Base-by-base conservation (phyloP, 768 basidiomycete species). In the Pisolithus microcarpus region DNA sequence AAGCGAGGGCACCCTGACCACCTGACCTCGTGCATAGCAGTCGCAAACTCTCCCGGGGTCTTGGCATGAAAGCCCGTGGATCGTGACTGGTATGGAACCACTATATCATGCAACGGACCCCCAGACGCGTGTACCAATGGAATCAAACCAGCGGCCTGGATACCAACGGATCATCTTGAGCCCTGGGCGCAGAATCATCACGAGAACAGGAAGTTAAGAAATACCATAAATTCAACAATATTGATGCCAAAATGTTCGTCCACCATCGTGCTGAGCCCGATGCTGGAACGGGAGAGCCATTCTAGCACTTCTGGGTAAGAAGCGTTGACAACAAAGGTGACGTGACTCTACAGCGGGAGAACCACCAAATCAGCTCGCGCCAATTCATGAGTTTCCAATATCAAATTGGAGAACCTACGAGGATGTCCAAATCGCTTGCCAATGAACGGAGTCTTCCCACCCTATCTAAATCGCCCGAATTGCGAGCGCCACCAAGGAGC, bases 191-290 rank as follows among this genome's bases (percentile, higher is more conserved):
- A 4, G n/a, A 26, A 1, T 4, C 31, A 36, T 7, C 28, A 39
- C 9, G 43, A 18, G 47, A 52, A 28, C 56, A 56, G 19, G 45
- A n/a, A 46, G 18, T 36, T 46, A 46, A 37, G 31, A 65, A 79
- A 56, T 45, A 89, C 94, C 94, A 98, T 95, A 59, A 89, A 95
- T 65, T 99, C 95, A 7, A 99, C 95, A 36, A 99, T 77, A 58
- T 93, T 96, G 65, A 99, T 98, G 2, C 96, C 95, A 55, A 98
- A 99, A 65, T 99, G 95, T 66, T 99, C 95, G 61, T 98, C 93
- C 0, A 92, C 79, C 95, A 99, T 99, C 13, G 95, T 96, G 61
- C 90, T 94, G 23, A 98, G 64, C 0, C 95, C 94, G 15, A 97
- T 76, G 54, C 84, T 87, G 1, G 92, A 82, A 42, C 70, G 70